A percentile compares a stretch with the other conserved stretches of the same genome.
Conservation (phyloP, 441 rosid genomes). For the Corymbia calophylla region DNA sequence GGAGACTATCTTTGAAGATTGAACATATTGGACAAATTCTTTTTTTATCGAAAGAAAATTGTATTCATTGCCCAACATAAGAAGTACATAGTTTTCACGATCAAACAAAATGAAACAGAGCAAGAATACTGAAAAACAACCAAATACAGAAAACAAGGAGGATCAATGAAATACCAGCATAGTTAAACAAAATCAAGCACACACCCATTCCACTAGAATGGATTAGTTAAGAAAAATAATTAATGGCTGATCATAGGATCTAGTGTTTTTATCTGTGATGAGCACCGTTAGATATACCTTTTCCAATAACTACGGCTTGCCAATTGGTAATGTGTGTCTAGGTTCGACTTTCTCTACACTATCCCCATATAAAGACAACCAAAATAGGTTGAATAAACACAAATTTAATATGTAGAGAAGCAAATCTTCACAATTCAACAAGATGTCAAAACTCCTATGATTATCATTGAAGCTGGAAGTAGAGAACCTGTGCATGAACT, state of each 20-base stretch:
- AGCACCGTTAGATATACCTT: background rate
- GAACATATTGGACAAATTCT: background rate
- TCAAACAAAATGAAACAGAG: background rate
- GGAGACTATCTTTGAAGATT: background rate
- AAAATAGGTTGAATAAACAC: background rate
- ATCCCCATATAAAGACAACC: background rate
- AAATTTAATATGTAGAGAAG: background rate
- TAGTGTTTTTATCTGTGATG: background rate
- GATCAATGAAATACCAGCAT: background rate
- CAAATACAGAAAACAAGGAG: background rate
- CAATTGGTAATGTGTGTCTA: fast-evolving
- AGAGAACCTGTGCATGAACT: background rate
- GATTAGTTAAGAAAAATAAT: background rate
- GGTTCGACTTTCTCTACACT: background rate
- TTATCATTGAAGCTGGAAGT: background rate
- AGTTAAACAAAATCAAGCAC: background rate
- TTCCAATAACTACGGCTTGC: too few species aligned
- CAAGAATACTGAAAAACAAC: background rate
- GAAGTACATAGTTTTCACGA: background rate
- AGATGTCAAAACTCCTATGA: background rate
- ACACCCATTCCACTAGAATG: background rate
- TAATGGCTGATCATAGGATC: too few species aligned
- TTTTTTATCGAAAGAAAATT: too few species aligned
- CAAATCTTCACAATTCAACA: background rate
- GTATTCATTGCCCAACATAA: too few species aligned